Evolutionary conservation across 2,329 filamentous ascomycete species (phyloP).

Genomic region (Cladosporium sp.): DNA sequence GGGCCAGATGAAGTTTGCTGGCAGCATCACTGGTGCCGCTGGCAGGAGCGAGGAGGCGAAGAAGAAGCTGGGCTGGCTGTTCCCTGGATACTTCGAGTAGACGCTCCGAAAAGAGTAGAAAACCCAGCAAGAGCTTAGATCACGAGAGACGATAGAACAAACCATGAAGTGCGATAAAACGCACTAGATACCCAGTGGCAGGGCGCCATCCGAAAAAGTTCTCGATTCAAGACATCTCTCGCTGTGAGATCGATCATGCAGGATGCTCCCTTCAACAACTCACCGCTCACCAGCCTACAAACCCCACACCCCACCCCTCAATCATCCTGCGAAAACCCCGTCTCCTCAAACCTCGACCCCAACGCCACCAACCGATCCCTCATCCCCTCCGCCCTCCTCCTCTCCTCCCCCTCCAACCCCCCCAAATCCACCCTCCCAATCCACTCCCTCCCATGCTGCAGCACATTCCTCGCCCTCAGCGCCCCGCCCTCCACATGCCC

Average conservation of each 20-base stretch:
- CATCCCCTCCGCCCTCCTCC: conserved; percentile 12
- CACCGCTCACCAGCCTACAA: background rate
- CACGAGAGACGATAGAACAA: background rate
- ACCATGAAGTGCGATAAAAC: background rate
- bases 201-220: no score
- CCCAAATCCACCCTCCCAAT: conserved; percentile 12
- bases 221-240: no score
- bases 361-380: conserved; percentile 11
- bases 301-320: background rate
- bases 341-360: conserved; percentile 2
- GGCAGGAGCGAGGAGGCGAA: conserved; percentile 68
- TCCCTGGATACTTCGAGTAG: conserved; percentile 67
- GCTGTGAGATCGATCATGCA: no score
- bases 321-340: conserved; percentile 13
- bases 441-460: conserved; percentile 15
- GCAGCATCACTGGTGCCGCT: conserved; percentile 74
- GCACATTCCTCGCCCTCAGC: conserved; percentile 14
- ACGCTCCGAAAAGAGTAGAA: background rate
- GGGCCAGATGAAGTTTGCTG: conserved; percentile 68
- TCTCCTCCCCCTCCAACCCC: conserved; percentile 5
- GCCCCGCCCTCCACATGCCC: conserved; percentile 13
- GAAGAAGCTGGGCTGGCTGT: conserved; percentile 78
- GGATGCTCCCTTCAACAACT: no score
- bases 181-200: background rate
- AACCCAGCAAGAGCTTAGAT: background rate